phyloP scores from a whole-genome alignment of 2,329 filamentous ascomycete genomes.

The Fusarium clavum region DNA sequence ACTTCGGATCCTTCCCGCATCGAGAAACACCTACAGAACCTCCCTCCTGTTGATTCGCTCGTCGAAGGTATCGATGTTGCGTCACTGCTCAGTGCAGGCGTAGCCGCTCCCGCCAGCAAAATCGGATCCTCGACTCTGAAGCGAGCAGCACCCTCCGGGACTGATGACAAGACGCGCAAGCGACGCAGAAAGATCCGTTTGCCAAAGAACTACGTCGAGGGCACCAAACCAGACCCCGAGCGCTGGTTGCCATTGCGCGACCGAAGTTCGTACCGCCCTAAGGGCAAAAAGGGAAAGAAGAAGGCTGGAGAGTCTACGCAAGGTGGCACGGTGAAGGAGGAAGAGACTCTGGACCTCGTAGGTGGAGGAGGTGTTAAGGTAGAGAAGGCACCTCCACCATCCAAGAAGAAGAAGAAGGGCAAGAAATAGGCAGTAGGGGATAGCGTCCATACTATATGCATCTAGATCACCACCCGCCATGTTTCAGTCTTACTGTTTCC shows the following conservation, averaged over 20 bases:
- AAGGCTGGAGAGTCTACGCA: slow-evolving; percentile 83
- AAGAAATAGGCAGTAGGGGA: slow-evolving; percentile 60
- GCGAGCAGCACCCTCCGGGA: slow-evolving; percentile 56
- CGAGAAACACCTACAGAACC: slow-evolving; percentile 63
- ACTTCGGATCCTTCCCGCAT: slow-evolving; percentile 68
- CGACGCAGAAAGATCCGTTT: slow-evolving; percentile 71
- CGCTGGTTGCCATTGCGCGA: slow-evolving; percentile 93
- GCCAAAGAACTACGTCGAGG: slow-evolving; percentile 79
- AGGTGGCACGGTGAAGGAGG: slow-evolving; percentile 82
- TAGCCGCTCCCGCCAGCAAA: slow-evolving; percentile 58
- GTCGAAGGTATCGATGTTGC: slow-evolving; percentile 70
- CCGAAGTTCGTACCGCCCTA: slow-evolving; percentile 87
- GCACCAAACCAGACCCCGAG: slow-evolving; percentile 87
- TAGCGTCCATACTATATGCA: slow-evolving; percentile 3
- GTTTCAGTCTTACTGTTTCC: neutral
- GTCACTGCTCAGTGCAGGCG: slow-evolving; percentile 73
- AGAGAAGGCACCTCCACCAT: slow-evolving; percentile 63
- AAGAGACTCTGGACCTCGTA: slow-evolving; percentile 73
- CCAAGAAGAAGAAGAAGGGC: slow-evolving; percentile 65
- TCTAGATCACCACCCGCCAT: neutral
- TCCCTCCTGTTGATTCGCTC: slow-evolving; percentile 73
- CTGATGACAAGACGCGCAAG: slow-evolving; percentile 59
- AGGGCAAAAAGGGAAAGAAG: slow-evolving; percentile 92
- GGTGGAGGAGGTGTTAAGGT: slow-evolving; percentile 74
- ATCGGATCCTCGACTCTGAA: slow-evolving; percentile 59